phyloP scores from a whole-genome alignment of 805 yeast genomes.

The Limtongozyma cylindracea region DNA sequence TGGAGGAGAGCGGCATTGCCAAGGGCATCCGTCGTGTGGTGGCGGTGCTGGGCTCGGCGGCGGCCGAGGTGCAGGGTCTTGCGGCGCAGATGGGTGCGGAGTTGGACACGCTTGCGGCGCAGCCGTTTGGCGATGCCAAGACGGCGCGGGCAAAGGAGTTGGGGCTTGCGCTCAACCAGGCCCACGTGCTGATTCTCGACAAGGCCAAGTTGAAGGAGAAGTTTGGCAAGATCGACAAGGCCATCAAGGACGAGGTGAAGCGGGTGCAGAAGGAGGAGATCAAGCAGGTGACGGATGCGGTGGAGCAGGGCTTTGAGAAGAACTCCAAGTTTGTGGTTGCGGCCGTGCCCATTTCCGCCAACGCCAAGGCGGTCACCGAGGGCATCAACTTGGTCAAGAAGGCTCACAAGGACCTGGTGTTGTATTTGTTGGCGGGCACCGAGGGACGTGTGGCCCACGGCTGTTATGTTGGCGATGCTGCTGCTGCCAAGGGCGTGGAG shows the following conservation, averaged over 20 bases:
- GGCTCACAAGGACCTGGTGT: conserved; percentile 44
- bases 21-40: conserved; percentile 97
- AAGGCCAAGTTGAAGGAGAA: conserved; percentile 54
- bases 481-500: conserved; percentile 41
- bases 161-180: conserved; percentile 64
- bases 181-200: conserved; percentile 57
- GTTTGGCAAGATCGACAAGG: conserved; percentile 61
- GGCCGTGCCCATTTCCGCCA: conserved; percentile 44
- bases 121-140: conserved; percentile 16
- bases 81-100: conserved; percentile 47
- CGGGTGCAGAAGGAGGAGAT: conserved; percentile 71
- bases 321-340: conserved; percentile 33
- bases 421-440: conserved; percentile 59
- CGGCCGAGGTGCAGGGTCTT: conserved; percentile 69
- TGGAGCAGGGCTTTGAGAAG: conserved; percentile 37
- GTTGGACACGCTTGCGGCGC: conserved; percentile 11
- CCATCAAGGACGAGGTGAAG: conserved; percentile 72
- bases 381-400: conserved; percentile 69
- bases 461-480: conserved; percentile 57
- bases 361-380: conserved; percentile 87
- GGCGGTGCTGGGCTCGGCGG: conserved; percentile 84
- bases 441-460: conserved; percentile 78
- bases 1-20: conserved; percentile 95
- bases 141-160: conserved; percentile 54
- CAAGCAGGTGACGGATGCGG: conserved; percentile 56